These are phyloP conservation scores for Sonneratia alba DNA, from an alignment of 345 rosid species.

Conservation along the genomic window DNA sequence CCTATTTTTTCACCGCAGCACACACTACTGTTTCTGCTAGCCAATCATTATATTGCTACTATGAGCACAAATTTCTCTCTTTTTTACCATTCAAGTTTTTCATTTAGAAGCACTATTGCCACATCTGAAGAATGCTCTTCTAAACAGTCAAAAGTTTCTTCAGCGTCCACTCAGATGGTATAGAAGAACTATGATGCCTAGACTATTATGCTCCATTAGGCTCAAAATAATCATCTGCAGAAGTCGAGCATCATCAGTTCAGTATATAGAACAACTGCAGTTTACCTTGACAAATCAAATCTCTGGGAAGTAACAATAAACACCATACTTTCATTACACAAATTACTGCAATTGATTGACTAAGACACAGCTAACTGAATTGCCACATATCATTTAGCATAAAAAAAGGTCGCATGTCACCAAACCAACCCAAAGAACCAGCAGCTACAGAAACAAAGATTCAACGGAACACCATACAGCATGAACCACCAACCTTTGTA, in stretches of 20 bases:
- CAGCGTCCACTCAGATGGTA: neutral
- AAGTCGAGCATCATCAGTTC: neutral
- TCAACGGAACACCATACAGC: neutral
- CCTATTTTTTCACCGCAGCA: too few relatives aligned
- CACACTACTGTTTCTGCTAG: neutral
- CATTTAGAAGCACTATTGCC: neutral
- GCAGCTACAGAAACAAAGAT: neutral
- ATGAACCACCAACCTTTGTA: constrained; percentile 39
- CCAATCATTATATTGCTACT: neutral
- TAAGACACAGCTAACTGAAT: too few relatives aligned
- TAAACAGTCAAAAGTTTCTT: neutral
- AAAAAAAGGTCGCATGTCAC: too few relatives aligned
- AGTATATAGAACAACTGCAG: neutral
- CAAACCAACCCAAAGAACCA: too few relatives aligned
- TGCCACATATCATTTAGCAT: too few relatives aligned
- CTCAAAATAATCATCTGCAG: too few relatives aligned
- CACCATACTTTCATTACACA: too few relatives aligned
- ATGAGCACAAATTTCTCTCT: too few relatives aligned
- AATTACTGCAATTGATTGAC: too few relatives aligned
- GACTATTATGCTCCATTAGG: neutral
- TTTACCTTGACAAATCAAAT: neutral
- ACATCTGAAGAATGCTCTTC: neutral
- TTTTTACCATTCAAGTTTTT: neutral
- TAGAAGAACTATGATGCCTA: neutral
- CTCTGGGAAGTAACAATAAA: neutral